These are phyloP conservation scores for Dryas integrifolia DNA, from an alignment of 331 rosid genomes.

Conservation along the genomic window DNA sequence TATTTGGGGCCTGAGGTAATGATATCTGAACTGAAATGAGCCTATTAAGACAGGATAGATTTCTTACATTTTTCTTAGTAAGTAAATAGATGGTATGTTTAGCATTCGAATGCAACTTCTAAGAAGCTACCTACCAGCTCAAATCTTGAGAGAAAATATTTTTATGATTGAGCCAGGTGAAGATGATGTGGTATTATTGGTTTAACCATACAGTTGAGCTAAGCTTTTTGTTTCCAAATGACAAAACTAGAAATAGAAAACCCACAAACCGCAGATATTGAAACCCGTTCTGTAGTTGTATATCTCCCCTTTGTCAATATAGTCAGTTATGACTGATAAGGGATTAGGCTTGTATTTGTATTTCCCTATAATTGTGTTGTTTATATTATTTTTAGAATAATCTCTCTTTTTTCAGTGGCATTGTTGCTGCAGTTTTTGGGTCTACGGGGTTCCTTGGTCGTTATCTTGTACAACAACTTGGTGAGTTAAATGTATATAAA, in stretches of 20 bases:
- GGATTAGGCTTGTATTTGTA: background rate
- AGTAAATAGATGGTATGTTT: background rate
- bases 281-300: background rate
- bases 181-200: background rate
- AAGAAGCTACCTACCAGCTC: background rate
- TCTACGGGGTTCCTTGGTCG: conserved; percentile 99
- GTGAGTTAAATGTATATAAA: conserved; percentile 37
- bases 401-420: conserved; percentile 62
- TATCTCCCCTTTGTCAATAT: background rate
- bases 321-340: background rate
- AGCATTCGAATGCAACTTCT: background rate
- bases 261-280: background rate
- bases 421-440: conserved; percentile 91
- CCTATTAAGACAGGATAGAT: background rate
- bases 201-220: background rate
- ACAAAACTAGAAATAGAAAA: background rate
- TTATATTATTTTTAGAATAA: conserved; percentile 7
- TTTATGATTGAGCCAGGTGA: background rate
- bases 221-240: background rate
- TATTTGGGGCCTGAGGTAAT: background rate
- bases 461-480: conserved; percentile 94
- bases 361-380: background rate
- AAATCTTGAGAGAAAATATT: background rate
- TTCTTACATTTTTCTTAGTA: background rate
- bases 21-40: background rate